phyloP scores from a whole-genome alignment of 306 rosid genomes.

The Leucaena leucocephala region DNA sequence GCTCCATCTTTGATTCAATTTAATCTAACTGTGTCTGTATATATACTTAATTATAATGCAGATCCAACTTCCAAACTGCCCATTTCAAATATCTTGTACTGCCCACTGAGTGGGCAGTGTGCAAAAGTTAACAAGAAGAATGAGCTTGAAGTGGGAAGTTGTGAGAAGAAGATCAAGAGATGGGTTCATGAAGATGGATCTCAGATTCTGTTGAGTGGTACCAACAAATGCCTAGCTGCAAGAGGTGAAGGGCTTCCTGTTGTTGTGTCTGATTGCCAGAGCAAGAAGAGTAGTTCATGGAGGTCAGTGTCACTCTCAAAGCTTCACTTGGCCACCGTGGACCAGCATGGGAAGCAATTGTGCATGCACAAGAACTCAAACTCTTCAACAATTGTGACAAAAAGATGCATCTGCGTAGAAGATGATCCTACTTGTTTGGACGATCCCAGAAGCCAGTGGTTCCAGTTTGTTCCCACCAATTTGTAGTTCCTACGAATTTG shows the following conservation, averaged over 20 bases:
- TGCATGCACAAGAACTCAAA: conserved; percentile 39
- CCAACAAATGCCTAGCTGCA: conserved; percentile 18
- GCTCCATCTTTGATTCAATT: background rate
- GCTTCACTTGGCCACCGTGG: conserved; percentile 40
- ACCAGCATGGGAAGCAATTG: conserved; percentile 5
- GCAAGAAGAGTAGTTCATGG: conserved; percentile 39
- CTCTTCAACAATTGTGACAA: conserved; percentile 31
- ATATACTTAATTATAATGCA: conserved; percentile 26
- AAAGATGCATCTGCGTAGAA: conserved; percentile 38
- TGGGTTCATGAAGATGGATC: conserved; percentile 34
- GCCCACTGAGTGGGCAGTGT: conserved; percentile 52
- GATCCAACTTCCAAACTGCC: conserved; percentile 51
- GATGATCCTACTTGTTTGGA: conserved; percentile 40
- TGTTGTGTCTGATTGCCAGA: conserved; percentile 14
- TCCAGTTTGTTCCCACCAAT: conserved; percentile 45
- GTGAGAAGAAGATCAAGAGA: conserved; percentile 28
- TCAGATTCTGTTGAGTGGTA: conserved; percentile 11
- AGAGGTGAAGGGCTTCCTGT: conserved; percentile 29
- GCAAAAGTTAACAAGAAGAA: conserved; percentile 40
- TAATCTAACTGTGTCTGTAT: background rate
- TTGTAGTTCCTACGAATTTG: conserved; percentile 1
- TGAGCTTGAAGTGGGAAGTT: conserved; percentile 49
- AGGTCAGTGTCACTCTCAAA: conserved; percentile 18
- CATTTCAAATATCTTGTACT: conserved; percentile 39
- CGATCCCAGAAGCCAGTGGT: conserved; percentile 46